Percentiles rank a stretch among this genome's conserved stretches.
Conservation (phyloP, 192 early-diverging fungal genomes). For the Backusella liffmaniae region DNA sequence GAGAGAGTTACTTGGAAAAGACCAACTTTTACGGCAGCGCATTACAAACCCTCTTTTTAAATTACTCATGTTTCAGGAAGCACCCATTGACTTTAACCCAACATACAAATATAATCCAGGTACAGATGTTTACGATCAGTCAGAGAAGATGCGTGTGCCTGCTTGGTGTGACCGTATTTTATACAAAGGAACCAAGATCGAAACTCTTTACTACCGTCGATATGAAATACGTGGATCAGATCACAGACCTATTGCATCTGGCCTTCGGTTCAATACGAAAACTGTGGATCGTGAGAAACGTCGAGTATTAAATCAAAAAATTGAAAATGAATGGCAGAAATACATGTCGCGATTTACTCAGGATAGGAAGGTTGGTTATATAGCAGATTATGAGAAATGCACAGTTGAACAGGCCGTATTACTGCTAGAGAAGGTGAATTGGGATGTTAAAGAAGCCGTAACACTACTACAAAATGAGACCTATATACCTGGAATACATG, state of each 20-base stretch:
- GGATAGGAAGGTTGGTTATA: not conserved
- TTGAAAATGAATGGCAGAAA: slow-evolving; percentile 47
- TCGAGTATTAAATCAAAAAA: slow-evolving; percentile 42
- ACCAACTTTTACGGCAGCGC: slow-evolving; percentile 58
- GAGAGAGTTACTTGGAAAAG: slow-evolving; percentile 48
- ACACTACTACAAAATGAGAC: not conserved
- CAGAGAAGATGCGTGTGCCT: slow-evolving; percentile 89
- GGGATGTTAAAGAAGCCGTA: not conserved
- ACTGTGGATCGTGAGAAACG: slow-evolving; percentile 52
- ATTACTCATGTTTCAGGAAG: slow-evolving; percentile 74
- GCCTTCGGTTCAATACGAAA: slow-evolving; percentile 64
- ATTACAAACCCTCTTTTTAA: slow-evolving; percentile 65
- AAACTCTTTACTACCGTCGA: slow-evolving; percentile 59
- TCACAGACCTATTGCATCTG: slow-evolving; percentile 80
- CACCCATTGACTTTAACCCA: slow-evolving; percentile 80
- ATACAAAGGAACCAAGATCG: slow-evolving; percentile 42
- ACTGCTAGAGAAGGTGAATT: not conserved
- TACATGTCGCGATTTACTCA: not conserved
- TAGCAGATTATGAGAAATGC: slow-evolving; percentile 9
- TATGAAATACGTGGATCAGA: slow-evolving; percentile 75
- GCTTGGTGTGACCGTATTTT: slow-evolving; percentile 96
- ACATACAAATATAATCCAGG: slow-evolving; percentile 97
- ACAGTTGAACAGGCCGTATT: not conserved
- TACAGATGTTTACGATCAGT: slow-evolving; percentile 82
- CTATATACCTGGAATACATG: too few species aligned